These are phyloP conservation scores for Rubroshorea leprosula DNA, from an alignment of 345 rosid genomes.

Conservation along the genomic window DNA sequence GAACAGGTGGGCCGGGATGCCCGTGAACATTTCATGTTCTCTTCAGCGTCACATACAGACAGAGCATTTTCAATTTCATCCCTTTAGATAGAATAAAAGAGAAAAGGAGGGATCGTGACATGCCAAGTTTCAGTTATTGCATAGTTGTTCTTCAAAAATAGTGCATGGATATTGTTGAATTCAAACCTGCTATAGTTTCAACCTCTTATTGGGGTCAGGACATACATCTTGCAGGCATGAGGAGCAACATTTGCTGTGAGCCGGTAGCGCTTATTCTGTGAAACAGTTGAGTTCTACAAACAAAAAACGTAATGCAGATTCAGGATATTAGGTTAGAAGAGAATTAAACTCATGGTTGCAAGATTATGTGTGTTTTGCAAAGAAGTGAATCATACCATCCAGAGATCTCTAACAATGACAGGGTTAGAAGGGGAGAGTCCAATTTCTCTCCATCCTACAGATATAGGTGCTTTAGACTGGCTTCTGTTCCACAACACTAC, in stretches of 20 bases:
- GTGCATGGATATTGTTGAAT: neutral
- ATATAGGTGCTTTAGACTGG: conserved; percentile 20
- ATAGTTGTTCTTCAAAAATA: neutral
- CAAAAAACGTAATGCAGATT: neutral
- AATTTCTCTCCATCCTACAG: conserved; percentile 43
- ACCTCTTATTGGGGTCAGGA: conserved; percentile 21
- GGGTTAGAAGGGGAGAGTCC: conserved; percentile 26
- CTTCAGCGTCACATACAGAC: neutral
- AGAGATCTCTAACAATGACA: conserved; percentile 33
- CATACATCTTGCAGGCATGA: conserved; percentile 37
- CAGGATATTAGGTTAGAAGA: neutral
- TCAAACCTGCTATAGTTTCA: neutral
- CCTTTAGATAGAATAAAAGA: neutral
- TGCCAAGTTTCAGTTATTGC: neutral
- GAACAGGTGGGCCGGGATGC: conserved; percentile 1
- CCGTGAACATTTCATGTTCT: neutral
- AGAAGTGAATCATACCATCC: conserved; percentile 30
- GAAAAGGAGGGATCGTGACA: too few species aligned
- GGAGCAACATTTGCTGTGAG: conserved; percentile 28
- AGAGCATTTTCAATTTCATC: neutral
- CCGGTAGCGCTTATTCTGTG: conserved; percentile 20
- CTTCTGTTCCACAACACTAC: conserved; percentile 47
- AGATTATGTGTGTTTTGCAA: neutral
- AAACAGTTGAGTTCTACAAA: conserved; percentile 30
- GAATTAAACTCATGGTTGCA: neutral